These are phyloP conservation scores for Scheffersomyces stambukii DNA, from an alignment of 1,139 yeast species.

Conservation along the genomic window DNA sequence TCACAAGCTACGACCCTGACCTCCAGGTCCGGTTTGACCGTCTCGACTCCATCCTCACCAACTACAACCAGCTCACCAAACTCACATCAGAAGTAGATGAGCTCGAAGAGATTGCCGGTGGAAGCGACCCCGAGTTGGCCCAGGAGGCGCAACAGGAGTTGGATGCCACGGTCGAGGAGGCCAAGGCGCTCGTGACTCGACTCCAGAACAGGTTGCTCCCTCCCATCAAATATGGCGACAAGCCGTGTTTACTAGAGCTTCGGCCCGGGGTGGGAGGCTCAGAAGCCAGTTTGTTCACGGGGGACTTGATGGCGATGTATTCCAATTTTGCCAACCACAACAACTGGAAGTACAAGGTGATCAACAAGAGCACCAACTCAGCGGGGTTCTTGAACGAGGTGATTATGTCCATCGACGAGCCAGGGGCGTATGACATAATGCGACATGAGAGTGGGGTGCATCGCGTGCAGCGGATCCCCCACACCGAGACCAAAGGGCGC, in stretches of 20 bases:
- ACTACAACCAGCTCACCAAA: constrained; percentile 29
- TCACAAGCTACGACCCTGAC: constrained; percentile 10
- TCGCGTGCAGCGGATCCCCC: constrained; percentile 90
- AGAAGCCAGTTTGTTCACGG: constrained; percentile 85
- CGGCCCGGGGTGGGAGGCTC: constrained; percentile 97
- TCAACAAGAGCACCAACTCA: constrained; percentile 60
- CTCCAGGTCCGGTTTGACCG: constrained; percentile 10
- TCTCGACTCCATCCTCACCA: constrained; percentile 36
- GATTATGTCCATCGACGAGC: constrained; percentile 65
- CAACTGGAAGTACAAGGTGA: constrained; percentile 62
- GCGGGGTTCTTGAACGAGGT: constrained; percentile 70
- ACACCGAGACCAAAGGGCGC: constrained; percentile 89
- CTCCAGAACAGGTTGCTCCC: constrained; percentile 66
- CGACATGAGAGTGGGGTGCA: constrained; percentile 95
- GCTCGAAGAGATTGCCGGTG: constrained; percentile 33
- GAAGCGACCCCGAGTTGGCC: constrained; percentile 19
- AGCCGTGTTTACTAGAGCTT: constrained; percentile 75
- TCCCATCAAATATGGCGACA: constrained; percentile 70
- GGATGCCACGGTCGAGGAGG: constrained; percentile 28
- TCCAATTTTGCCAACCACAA: constrained; percentile 59
- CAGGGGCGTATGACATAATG: constrained; percentile 70
- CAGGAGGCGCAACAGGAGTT: constrained; percentile 25
- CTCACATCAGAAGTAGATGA: constrained; percentile 39
- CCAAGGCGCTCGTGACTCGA: constrained; percentile 33
- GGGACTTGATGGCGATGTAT: constrained; percentile 80